A percentile compares a stretch with the other conserved stretches of the same genome.
phyloP scores from a whole-genome alignment of 208 protist genomes.

The Naegleria fowleri region DNA sequence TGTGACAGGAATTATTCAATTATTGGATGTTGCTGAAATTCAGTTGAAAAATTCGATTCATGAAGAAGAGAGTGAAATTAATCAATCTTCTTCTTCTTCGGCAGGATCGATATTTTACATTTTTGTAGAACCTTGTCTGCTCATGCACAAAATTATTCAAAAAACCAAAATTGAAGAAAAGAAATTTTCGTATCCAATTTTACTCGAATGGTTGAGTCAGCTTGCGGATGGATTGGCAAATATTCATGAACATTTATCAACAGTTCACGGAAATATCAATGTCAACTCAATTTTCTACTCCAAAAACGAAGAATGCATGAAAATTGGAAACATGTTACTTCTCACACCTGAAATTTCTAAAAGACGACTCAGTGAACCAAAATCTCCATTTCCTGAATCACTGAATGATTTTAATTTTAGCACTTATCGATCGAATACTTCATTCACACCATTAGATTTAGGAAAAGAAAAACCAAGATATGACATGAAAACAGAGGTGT shows the following conservation, averaged over 20 bases:
- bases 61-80: neutral
- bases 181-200: neutral
- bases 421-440: neutral
- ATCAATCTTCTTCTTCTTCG: neutral
- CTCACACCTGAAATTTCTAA: neutral
- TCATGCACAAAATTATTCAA: neutral
- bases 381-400: neutral
- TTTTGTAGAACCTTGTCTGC: neutral
- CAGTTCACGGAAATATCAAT: neutral
- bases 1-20: neutral
- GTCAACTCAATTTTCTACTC: neutral
- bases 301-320: neutral
- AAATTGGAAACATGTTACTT: neutral
- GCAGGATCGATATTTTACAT: neutral
- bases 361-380: neutral
- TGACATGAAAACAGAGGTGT: neutral
- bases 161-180: neutral
- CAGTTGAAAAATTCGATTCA: neutral
- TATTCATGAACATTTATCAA: neutral
- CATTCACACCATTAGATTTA: neutral
- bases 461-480: neutral
- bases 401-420: neutral
- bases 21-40: neutral
- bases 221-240: neutral
- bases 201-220: neutral